Percentiles rank a stretch among this genome's conserved stretches.
Conservation (phyloP, 2,329 filamentous ascomycete genomes). For the Trichoderma oligosporum region DNA sequence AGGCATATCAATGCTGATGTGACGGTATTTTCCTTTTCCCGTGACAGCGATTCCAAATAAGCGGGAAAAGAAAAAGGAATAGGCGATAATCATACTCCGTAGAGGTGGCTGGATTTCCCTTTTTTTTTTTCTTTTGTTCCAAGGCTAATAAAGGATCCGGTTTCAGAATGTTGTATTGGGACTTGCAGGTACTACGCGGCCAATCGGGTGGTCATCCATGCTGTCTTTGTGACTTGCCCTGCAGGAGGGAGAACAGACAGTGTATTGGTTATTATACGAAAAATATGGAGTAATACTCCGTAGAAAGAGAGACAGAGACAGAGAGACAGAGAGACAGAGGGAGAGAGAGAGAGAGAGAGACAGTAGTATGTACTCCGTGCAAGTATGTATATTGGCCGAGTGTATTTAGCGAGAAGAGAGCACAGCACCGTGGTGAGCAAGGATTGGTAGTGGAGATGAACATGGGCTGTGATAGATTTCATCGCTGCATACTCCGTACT, state of each 20-base stretch:
- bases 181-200: not conserved
- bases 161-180: conserved; percentile 12
- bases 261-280: not conserved
- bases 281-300: not conserved
- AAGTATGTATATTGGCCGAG: too few species aligned
- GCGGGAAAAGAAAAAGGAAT: not conserved
- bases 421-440: not conserved
- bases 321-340: not conserved
- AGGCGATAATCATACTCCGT: not conserved
- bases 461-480: conserved; percentile 4
- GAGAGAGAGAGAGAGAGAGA: not conserved
- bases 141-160: conserved; percentile 11
- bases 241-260: conserved; percentile 1
- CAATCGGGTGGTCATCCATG: conserved; percentile 9
- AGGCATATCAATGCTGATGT: conserved; percentile 1
- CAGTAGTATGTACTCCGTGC: not conserved
- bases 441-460: conserved; percentile 3
- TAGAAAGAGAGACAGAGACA: not conserved
- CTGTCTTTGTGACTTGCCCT: not conserved
- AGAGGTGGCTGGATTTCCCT: conserved; percentile 7
- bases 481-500: conserved; percentile 9
- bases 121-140: conserved; percentile 14
- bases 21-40: not conserved
- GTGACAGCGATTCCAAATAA: not conserved
- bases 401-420: not conserved